These are phyloP conservation scores for Serendipita sp. DNA, from an alignment of 768 basidiomycete genomes.

Conservation along the genomic window DNA sequence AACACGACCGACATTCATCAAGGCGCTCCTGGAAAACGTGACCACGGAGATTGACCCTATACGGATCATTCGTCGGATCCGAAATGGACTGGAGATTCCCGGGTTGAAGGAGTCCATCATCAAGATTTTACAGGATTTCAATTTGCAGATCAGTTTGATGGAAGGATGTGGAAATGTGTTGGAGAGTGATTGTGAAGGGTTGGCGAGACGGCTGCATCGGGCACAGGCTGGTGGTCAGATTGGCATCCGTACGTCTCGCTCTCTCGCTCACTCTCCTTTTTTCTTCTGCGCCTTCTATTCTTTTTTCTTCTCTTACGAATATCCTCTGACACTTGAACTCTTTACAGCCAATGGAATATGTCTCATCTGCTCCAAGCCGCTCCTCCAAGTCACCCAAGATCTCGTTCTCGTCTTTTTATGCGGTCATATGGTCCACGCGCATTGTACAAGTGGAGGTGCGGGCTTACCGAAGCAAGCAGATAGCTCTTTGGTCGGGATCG, in stretches of 20 bases:
- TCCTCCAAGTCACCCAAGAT: conserved; percentile 42
- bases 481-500: conserved; percentile 31
- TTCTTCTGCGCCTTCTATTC: too few species aligned
- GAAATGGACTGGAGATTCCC: conserved; percentile 91
- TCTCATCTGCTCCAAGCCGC: conserved; percentile 43
- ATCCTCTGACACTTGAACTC: not conserved
- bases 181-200: conserved; percentile 61
- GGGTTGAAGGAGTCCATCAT: conserved; percentile 87
- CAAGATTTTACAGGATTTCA: conserved; percentile 94
- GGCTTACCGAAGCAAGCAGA: conserved; percentile 49
- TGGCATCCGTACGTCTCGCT: conserved; percentile 45
- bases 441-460: conserved; percentile 54
- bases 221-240: conserved; percentile 74
- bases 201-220: conserved; percentile 50
- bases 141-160: conserved; percentile 80
- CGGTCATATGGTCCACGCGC: conserved; percentile 72
- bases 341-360: conserved; percentile 45
- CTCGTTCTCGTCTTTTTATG: conserved; percentile 71
- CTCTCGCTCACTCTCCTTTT: too few species aligned
- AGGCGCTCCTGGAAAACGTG: conserved; percentile 87
- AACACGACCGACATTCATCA: conserved; percentile 88
- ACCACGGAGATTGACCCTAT: conserved; percentile 84
- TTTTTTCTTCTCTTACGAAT: too few species aligned
- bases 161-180: conserved; percentile 86
- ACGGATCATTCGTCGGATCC: conserved; percentile 82